These are phyloP conservation scores for Cyclocybe cylindracea DNA, from an alignment of 768 basidiomycete genomes.

Conservation along the genomic window DNA sequence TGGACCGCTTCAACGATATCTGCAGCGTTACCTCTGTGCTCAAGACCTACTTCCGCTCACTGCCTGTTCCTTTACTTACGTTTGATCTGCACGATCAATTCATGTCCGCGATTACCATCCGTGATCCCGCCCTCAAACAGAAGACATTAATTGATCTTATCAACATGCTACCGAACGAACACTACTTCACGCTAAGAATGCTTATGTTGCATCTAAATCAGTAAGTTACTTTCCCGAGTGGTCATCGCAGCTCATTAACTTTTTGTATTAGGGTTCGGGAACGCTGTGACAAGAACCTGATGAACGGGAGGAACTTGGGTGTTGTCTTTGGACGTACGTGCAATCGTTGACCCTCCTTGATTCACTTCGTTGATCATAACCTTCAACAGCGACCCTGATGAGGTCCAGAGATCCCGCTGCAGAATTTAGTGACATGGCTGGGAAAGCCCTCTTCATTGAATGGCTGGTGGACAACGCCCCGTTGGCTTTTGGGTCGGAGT, in stretches of 20 bases:
- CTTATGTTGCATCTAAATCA: slow-evolving; percentile 88
- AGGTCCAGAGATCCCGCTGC: slow-evolving; percentile 81
- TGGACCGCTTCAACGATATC: slow-evolving; percentile 94
- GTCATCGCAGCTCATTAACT: slow-evolving; percentile 7
- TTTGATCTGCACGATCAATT: slow-evolving; percentile 91
- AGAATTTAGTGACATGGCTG: slow-evolving; percentile 98
- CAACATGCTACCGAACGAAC: slow-evolving; percentile 77
- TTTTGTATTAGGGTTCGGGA: slow-evolving; percentile 56
- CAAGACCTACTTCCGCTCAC: slow-evolving; percentile 93
- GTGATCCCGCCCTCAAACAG: slow-evolving; percentile 61
- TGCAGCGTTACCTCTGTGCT: slow-evolving; percentile 95
- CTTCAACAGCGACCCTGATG: slow-evolving; percentile 82
- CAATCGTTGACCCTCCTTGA: no score
- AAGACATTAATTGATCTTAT: slow-evolving; percentile 67
- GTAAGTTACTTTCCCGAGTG: slow-evolving; percentile 42
- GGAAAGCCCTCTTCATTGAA: slow-evolving; percentile 90
- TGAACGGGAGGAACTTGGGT: slow-evolving; percentile 94
- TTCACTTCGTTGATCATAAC: slow-evolving; percentile 4
- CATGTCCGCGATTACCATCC: slow-evolving; percentile 70
- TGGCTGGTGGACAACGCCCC: slow-evolving; percentile 93
- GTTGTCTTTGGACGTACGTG: slow-evolving; percentile 97
- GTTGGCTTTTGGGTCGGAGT: slow-evolving; percentile 40
- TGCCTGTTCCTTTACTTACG: slow-evolving; percentile 90
- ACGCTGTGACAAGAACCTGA: slow-evolving; percentile 75
- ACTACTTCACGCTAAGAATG: slow-evolving; percentile 80